Evolutionary conservation across 345 rosid genomes (phyloP).

Genomic region (Cardamine occulta): DNA sequence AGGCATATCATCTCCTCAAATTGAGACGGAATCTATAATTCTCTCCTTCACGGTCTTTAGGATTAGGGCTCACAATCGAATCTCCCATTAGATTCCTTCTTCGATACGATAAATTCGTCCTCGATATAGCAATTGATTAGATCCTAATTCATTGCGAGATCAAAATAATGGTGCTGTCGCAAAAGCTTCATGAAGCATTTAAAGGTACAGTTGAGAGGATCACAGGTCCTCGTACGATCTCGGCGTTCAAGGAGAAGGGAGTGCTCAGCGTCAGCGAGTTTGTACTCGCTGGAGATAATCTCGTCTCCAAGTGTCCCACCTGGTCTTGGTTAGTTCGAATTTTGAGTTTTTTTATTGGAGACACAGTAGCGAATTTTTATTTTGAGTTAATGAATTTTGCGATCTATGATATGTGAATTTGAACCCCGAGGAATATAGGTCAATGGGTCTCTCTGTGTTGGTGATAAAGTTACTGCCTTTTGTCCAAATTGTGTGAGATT

Average conservation of each 20-base stretch:
- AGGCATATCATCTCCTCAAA: background rate
- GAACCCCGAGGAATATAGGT: constrained; percentile 15
- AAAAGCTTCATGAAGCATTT: constrained; percentile 84
- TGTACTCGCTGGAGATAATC: constrained; percentile 91
- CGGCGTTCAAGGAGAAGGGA: constrained; percentile 98
- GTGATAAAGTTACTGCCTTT: constrained; percentile 16
- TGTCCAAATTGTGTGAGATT: constrained; percentile 2
- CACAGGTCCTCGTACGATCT: constrained; percentile 88
- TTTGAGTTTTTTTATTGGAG: background rate
- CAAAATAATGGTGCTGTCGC: constrained; percentile 61
- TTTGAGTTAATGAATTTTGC: background rate
- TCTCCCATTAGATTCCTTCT: constrained; percentile 19
- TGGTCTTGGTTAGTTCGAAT: constrained; percentile 81
- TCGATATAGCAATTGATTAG: constrained; percentile 8
- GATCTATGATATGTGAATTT: constrained; percentile 1
- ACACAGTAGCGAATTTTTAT: background rate
- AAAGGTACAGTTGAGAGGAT: constrained; percentile 94
- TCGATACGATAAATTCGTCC: constrained; percentile 2
- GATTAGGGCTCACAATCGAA: constrained; percentile 23
- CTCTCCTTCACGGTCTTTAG: background rate
- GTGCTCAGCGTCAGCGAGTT: constrained; percentile 95
- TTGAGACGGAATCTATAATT: constrained; percentile 25
- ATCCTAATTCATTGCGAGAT: background rate
- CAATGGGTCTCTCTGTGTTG: constrained; percentile 15
- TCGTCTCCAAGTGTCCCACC: constrained; percentile 97